These are phyloP conservation scores for Mentha longifolia DNA, from an alignment of 257 asterid genomes.

Conservation along the genomic window DNA sequence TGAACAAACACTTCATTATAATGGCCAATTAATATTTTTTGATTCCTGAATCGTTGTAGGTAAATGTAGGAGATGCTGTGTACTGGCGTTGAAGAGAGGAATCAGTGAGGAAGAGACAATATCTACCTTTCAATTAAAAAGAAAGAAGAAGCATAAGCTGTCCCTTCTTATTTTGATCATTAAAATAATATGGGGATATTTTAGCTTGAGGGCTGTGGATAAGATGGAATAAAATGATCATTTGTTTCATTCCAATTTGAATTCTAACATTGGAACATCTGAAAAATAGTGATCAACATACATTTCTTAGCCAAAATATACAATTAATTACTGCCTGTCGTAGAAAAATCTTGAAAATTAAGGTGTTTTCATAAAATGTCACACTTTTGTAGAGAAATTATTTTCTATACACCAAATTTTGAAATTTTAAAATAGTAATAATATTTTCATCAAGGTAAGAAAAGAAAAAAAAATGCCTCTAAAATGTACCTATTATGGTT, in stretches of 20 bases:
- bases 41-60: background rate
- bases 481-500: slow-evolving; percentile 17
- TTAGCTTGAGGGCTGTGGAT: background rate
- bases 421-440: background rate
- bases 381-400: too few species aligned
- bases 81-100: slow-evolving; percentile 21
- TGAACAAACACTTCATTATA: background rate
- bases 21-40: background rate
- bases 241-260: background rate
- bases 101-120: slow-evolving; percentile 14
- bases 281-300: background rate
- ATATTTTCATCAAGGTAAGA: background rate
- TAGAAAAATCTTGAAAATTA: background rate
- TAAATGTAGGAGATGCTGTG: slow-evolving; percentile 7
- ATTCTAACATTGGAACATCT: background rate
- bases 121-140: background rate
- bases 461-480: background rate
- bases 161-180: background rate
- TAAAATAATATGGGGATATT: background rate
- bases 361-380: too few species aligned
- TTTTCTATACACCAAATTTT: background rate
- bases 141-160: background rate
- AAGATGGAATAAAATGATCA: slow-evolving; percentile 18
- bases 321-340: background rate
- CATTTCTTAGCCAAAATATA: background rate